Evolutionary conservation across 2,329 filamentous ascomycete species (phyloP).

Genomic region (Nakataea oryzae): DNA sequence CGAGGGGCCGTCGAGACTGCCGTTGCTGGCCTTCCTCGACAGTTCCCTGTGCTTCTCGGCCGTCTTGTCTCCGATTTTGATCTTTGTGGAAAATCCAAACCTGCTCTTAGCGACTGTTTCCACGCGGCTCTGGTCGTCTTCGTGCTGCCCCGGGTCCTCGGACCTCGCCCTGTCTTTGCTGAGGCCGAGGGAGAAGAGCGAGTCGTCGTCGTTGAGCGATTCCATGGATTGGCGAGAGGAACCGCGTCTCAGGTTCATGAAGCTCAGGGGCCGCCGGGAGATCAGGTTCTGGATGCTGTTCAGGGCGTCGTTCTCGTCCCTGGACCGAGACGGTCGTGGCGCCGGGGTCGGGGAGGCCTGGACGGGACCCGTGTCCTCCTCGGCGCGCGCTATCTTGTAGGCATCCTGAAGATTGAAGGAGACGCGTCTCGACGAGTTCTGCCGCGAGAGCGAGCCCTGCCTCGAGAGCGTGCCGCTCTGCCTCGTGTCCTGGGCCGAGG

Average conservation of each 20-base stretch:
- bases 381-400: constrained; percentile 19
- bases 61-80: constrained; percentile 20
- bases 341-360: constrained; percentile 42
- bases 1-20: constrained; percentile 17
- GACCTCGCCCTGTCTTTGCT: constrained; percentile 9
- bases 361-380: constrained; percentile 16
- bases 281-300: constrained; percentile 8
- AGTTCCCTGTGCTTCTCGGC: constrained; percentile 23
- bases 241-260: constrained; percentile 13
- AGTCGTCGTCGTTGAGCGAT: constrained; percentile 3
- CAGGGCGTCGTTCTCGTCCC: constrained; percentile 11
- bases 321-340: constrained; percentile 19
- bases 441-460: not conserved
- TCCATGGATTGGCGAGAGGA: constrained; percentile 6
- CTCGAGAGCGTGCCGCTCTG: not conserved
- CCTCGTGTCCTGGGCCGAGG: not conserved
- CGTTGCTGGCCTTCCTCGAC: constrained; percentile 22
- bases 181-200: constrained; percentile 5
- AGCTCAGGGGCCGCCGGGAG: not conserved
- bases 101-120: constrained; percentile 13
- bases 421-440: not conserved
- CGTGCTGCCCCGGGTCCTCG: constrained; percentile 16
- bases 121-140: constrained; percentile 13
- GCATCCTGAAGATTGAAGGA: constrained; percentile 30
- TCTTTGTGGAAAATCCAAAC: constrained; percentile 23